Base-by-base conservation (phyloP, 768 basidiomycete species). In the Russula sp. region DNA sequence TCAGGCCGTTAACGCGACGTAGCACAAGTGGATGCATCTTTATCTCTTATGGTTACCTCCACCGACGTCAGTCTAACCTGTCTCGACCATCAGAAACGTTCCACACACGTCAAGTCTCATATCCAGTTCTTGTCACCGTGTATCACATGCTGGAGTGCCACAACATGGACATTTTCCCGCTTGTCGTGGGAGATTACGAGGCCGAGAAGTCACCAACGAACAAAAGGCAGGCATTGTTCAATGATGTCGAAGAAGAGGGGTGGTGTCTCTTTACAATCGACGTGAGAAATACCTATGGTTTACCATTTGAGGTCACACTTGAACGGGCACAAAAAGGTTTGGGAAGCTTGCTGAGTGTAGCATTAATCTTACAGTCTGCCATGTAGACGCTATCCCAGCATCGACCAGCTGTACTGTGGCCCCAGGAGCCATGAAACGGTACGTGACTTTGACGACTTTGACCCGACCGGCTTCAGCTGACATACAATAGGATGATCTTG, bases 101-200 rank as follows among this genome's bases (percentile, higher is more conserved):
- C 74, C 84, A 94, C 72, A 86, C 92, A 30, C 89, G 97, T 28
- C 93, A 92, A 71, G 75, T 98, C 58, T 84, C 88, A 34, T 93
- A 93, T 72, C 94, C 95, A 5, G 81, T 98, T 67, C 81, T 90
- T 70, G 90, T 97, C 63, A 96, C 95, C 3, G 97, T 98, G 14
- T 97, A 98, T 73, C 91, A 92, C 69, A 95, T 95, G 80, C 84
- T 98, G 32, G 92, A 96, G 73, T 92, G 91, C 70, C 82, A 87
- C 67, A 80, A 81, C 44, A 88, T 98, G 85, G 88, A 92, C 68
- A 79, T 97, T 65, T 75, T 93, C 40, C 86, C 90, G 16, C 84
- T 91, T 67, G 79, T 81, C 14, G 72, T 69, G 26, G 63, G 67
- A 24, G 67, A 69, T 20, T 57, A 68, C 36, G 69, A 66, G 48